A percentile compares a stretch with the other conserved stretches of the same genome.
These are phyloP conservation scores for Phytophthora hibernalis DNA, from an alignment of 352 stramenopile genomes.

Conservation along the genomic window DNA sequence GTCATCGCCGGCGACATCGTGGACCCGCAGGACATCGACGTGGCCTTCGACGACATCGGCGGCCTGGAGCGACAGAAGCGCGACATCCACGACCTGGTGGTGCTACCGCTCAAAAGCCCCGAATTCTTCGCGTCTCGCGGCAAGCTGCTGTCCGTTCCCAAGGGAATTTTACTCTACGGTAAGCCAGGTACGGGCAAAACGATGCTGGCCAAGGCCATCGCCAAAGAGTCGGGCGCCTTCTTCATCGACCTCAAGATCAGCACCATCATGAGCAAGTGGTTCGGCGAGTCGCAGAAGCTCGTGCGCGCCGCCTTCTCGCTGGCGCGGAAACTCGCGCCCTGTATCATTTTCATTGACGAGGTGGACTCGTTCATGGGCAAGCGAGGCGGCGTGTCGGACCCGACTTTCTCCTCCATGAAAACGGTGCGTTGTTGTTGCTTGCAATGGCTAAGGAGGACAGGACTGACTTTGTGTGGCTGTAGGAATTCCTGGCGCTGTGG, in stretches of 20 bases:
- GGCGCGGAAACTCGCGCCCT: constrained; percentile 94
- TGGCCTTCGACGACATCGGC: constrained; percentile 95
- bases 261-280: constrained; percentile 93
- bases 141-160: constrained; percentile 89
- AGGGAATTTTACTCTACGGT: constrained; percentile 87
- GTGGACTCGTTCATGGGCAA: constrained; percentile 94
- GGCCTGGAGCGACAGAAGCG: constrained; percentile 96
- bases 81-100: constrained; percentile 96
- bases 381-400: constrained; percentile 75
- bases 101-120: constrained; percentile 92
- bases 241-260: constrained; percentile 92
- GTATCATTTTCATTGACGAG: constrained; percentile 99
- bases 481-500: constrained; percentile 98
- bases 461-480: constrained; percentile 3
- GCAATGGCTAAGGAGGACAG: not conserved
- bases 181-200: constrained; percentile 91
- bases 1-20: constrained; percentile 95
- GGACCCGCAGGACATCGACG: constrained; percentile 92
- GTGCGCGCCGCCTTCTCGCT: constrained; percentile 94
- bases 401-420: constrained; percentile 90
- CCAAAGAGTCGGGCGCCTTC: constrained; percentile 92
- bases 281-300: constrained; percentile 94
- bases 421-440: constrained; percentile 53
- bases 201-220: constrained; percentile 95
- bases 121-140: constrained; percentile 92